Conservation (phyloP, 2,329 filamentous ascomycete species). For the Claviceps spartinae region DNA sequence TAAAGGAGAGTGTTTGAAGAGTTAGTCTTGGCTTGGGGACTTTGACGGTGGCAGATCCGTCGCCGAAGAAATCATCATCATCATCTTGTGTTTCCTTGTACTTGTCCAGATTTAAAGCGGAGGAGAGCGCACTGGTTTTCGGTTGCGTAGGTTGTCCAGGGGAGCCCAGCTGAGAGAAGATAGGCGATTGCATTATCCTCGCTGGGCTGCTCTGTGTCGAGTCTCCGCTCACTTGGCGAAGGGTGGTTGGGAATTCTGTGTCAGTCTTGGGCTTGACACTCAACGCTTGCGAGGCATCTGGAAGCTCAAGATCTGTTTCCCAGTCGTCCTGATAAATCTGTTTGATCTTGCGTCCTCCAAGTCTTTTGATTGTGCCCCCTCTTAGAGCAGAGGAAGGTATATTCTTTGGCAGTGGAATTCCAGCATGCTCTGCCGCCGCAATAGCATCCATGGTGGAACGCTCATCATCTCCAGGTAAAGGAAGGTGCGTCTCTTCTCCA, state of each 20-base stretch:
- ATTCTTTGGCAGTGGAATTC: constrained; percentile 79
- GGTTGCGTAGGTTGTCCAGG: constrained; percentile 18
- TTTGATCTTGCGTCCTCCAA: constrained; percentile 62
- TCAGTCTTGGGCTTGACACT: constrained; percentile 51
- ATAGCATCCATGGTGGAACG: constrained; percentile 75
- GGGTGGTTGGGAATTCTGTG: constrained; percentile 49
- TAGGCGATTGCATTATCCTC: constrained; percentile 21
- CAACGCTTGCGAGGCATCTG: constrained; percentile 42
- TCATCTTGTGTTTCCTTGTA: constrained; percentile 52
- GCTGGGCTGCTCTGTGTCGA: constrained; percentile 40
- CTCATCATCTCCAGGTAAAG: constrained; percentile 75
- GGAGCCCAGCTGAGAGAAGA: constrained; percentile 16
- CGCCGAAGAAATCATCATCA: constrained; percentile 49
- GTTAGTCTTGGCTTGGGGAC: constrained; percentile 40
- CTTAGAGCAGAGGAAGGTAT: constrained; percentile 80
- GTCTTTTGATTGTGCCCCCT: constrained; percentile 83
- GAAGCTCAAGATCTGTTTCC: constrained; percentile 64
- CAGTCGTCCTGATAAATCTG: constrained; percentile 68
- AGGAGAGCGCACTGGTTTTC: constrained; percentile 22
- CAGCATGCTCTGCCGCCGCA: constrained; percentile 71
- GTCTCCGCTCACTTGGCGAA: constrained; percentile 51
- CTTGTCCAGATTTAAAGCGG: constrained; percentile 44
- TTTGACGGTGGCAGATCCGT: constrained; percentile 54
- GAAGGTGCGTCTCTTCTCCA: constrained; percentile 75
- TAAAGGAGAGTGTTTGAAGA: constrained; percentile 30